phyloP scores from a whole-genome alignment of 495 filamentous ascomycete genomes.

The Penicillium mononematosum region DNA sequence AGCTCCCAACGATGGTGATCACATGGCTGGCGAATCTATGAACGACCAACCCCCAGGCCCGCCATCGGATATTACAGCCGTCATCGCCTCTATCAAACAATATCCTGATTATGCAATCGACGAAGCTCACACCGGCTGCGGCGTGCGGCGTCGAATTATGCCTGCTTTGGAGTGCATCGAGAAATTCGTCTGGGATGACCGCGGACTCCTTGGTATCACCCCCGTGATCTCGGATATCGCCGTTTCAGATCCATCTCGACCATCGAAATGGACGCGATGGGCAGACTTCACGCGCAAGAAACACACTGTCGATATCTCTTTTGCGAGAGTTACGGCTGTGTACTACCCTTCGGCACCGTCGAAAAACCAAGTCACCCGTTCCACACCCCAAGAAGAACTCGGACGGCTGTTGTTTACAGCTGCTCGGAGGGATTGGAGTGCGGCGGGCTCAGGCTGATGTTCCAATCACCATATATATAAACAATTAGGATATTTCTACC shows the following conservation, averaged over 20 bases:
- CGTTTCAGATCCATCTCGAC: not conserved
- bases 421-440: constrained; percentile 39
- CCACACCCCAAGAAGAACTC: constrained; percentile 31
- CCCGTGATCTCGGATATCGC: constrained; percentile 36
- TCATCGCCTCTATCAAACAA: constrained; percentile 57
- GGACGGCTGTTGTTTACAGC: constrained; percentile 42
- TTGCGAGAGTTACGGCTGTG: constrained; percentile 32
- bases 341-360: constrained; percentile 13
- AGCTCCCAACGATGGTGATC: constrained; percentile 21
- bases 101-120: constrained; percentile 80
- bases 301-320: constrained; percentile 33
- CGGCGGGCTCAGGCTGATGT: not conserved
- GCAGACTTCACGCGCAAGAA: constrained; percentile 18
- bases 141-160: constrained; percentile 63
- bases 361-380: constrained; percentile 6
- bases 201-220: constrained; percentile 67
- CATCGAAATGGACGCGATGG: constrained; percentile 28
- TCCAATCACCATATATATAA: not conserved
- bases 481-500: not conserved
- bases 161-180: constrained; percentile 68
- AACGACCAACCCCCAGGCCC: constrained; percentile 11
- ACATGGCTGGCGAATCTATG: constrained; percentile 2
- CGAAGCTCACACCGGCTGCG: constrained; percentile 72
- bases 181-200: constrained; percentile 61
- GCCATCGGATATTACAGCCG: constrained; percentile 45